Evolutionary conservation across 2,329 filamentous ascomycete genomes (phyloP).

Genomic region (Ceratocystis huliohia): DNA sequence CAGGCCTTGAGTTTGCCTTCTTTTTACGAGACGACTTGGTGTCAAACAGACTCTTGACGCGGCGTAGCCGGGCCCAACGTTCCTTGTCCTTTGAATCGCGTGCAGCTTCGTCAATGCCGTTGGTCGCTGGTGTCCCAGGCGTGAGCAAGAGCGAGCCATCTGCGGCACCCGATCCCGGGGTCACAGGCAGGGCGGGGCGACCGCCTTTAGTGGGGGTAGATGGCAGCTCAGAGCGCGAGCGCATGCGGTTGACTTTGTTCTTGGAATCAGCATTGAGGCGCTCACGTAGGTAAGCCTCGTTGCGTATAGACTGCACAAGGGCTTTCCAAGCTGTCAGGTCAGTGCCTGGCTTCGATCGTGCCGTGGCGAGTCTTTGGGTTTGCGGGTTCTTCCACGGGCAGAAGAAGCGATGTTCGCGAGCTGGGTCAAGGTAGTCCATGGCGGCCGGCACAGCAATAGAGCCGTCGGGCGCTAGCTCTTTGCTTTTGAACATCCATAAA

Average conservation of each 20-base stretch:
- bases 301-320: constrained; percentile 42
- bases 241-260: constrained; percentile 16
- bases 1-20: constrained; percentile 32
- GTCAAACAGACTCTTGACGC: constrained; percentile 60
- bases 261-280: constrained; percentile 11
- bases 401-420: constrained; percentile 66
- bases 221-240: constrained; percentile 16
- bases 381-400: constrained; percentile 63
- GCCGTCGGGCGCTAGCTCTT: constrained; percentile 45
- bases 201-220: constrained; percentile 24
- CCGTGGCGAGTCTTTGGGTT: constrained; percentile 40
- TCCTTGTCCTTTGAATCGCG: constrained; percentile 54
- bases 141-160: not conserved
- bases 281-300: constrained; percentile 42
- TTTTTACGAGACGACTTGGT: constrained; percentile 48
- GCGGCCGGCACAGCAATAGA: constrained; percentile 45
- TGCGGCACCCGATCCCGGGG: not conserved
- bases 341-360: constrained; percentile 28
- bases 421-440: constrained; percentile 55
- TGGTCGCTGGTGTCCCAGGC: not conserved
- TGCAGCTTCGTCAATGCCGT: constrained; percentile 26
- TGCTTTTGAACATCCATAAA: constrained; percentile 85
- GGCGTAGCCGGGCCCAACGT: constrained; percentile 57
- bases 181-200: not conserved
- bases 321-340: constrained; percentile 43